These are phyloP conservation scores for Candolleomyces eurysporus DNA, from an alignment of 768 basidiomycete species.

Conservation along the genomic window DNA sequence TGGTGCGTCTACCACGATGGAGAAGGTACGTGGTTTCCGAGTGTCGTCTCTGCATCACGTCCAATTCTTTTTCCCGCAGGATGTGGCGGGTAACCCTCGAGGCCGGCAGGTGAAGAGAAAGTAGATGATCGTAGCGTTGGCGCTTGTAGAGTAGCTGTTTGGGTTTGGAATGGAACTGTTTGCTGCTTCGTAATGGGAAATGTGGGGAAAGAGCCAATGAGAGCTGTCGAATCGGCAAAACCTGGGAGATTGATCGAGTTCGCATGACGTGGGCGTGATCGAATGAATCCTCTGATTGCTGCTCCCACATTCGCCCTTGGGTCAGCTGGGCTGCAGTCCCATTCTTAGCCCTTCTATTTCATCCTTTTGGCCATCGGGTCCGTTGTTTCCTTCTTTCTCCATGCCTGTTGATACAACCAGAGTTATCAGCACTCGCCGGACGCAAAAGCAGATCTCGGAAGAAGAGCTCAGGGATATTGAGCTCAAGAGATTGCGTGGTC, in stretches of 20 bases:
- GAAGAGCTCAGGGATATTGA: constrained; percentile 54
- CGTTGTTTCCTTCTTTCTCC: not conserved
- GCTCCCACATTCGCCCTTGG: not conserved
- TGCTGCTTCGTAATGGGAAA: not conserved
- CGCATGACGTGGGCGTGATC: too few relatives aligned
- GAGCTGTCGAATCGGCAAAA: too few relatives aligned
- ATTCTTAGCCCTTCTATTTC: not conserved
- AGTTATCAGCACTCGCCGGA: constrained; percentile 33
- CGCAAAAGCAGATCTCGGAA: constrained; percentile 44
- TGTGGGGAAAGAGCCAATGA: not conserved
- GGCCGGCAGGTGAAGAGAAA: too few relatives aligned
- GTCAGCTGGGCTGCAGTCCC: not conserved
- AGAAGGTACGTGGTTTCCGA: too few relatives aligned
- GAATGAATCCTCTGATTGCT: not conserved
- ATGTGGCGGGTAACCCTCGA: too few relatives aligned
- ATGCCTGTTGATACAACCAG: constrained; percentile 47
- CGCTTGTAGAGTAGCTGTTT: too few relatives aligned
- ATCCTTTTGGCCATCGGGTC: not conserved
- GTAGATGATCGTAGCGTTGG: too few relatives aligned
- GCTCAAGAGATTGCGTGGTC: constrained; percentile 46
- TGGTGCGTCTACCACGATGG: too few relatives aligned
- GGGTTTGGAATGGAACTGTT: too few relatives aligned
- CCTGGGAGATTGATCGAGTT: too few relatives aligned
- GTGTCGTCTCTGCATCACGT: too few relatives aligned
- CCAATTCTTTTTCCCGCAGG: too few relatives aligned